Evolutionary conservation across 2,329 filamentous ascomycete genomes (phyloP), one percentile per base, ranked within the genome.

Genomic region (Shiraia sp.): DNA sequence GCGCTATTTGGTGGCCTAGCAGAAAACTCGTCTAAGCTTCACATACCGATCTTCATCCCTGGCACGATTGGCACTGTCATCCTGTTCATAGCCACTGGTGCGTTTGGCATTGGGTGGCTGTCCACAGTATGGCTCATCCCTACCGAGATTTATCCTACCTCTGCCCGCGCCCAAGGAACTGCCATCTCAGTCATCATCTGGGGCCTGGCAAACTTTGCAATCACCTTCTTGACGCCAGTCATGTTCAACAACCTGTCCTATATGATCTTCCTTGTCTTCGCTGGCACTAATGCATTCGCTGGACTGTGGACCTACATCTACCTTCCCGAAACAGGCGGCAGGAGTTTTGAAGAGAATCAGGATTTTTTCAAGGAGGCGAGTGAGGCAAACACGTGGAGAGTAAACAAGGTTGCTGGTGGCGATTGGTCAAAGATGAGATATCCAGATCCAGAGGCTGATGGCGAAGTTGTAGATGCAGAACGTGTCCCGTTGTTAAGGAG

Each of bases 71-170:
- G 80, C 4, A 76, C 76, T 10, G 53, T 80, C 3, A 68, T 72
- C 1, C 71, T 83, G 12, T 81, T 78, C 69, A 59, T 80, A 40
- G 77, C 81, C 2, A 86, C 80, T 0, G 79, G 78, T 6, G 77
- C 79, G 13, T 83, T 83, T 44, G 80, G 80, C 3, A 79, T 83
- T 31, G 78, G 78, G 16, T 83, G 80, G 80, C 70, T 83, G 2
- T 70, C 79, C 1, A 79, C 80, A 1, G 73, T 79, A 13, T 83
- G 80, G 80, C 66, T 83, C 3, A 79, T 82, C 26, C 79, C 79
- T 0, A 81, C 79, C 0, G 79, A 82, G 49, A 81, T 82, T 41
- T 81, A 74, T 49, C 78, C 79, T 0, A 79, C 75, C 3, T 75
- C 75, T 1, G 76, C 77, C 0, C 71, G 79, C 10, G 78, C 78